Conservation (phyloP, 2,329 filamentous ascomycete genomes). For the Monosporascus cannonballus region DNA sequence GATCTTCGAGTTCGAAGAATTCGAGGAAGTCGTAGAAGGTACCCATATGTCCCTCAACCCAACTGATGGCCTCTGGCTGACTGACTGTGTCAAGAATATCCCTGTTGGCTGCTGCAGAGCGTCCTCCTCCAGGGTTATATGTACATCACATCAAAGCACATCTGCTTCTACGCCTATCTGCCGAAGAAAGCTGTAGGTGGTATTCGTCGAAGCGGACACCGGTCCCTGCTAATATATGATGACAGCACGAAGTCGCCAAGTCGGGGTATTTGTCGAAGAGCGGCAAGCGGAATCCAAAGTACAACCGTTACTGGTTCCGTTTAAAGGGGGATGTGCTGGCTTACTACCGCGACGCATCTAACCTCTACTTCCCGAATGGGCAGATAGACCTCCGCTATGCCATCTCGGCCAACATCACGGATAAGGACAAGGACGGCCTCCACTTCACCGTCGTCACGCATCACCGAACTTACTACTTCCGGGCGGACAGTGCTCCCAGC, state of each 20-base stretch:
- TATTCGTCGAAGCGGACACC: background rate
- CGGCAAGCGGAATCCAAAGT: constrained; percentile 81
- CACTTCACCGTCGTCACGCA: constrained; percentile 79
- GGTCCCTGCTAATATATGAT: constrained; percentile 7
- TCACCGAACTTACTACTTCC: constrained; percentile 78
- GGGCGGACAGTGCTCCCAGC: constrained; percentile 78
- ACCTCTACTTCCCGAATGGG: constrained; percentile 85
- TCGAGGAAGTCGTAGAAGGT: constrained; percentile 81
- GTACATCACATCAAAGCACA: constrained; percentile 88
- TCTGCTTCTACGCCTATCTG: constrained; percentile 97
- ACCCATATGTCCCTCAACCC: constrained; percentile 12
- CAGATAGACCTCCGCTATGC: constrained; percentile 90
- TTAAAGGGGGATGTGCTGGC: constrained; percentile 87
- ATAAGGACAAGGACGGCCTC: constrained; percentile 70
- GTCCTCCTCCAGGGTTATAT: constrained; percentile 90
- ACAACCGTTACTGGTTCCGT: constrained; percentile 87
- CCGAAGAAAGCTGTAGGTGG: constrained; percentile 75
- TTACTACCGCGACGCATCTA: constrained; percentile 78
- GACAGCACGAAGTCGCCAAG: constrained; percentile 66
- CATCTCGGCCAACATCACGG: constrained; percentile 73
- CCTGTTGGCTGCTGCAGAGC: constrained; percentile 88
- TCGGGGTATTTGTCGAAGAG: constrained; percentile 85
- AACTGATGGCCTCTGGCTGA: constrained; percentile 1
- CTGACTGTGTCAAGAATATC: constrained; percentile 59
- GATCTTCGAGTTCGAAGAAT: constrained; percentile 75